Conservation (phyloP, 345 rosid genomes). For the Hibiscus trionum region DNA sequence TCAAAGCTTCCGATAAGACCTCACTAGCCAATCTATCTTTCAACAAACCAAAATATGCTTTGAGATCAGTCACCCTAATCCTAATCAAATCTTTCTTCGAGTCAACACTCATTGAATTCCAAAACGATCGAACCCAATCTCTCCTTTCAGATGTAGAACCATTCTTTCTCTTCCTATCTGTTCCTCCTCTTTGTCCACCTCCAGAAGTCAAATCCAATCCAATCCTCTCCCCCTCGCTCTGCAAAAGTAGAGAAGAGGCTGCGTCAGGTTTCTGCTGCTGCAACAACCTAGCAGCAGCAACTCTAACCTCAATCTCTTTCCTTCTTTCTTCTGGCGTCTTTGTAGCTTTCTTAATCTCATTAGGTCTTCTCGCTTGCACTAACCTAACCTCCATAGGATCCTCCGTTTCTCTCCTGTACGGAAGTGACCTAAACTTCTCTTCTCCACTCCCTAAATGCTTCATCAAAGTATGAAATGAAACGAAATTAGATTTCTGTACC, state of each 20-base stretch:
- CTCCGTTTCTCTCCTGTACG: constrained; percentile 59
- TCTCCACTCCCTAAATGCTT: constrained; percentile 76
- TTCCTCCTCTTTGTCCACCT: constrained; percentile 44
- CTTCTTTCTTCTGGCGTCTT: constrained; percentile 87
- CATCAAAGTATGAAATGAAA: constrained; percentile 76
- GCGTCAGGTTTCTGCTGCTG: constrained; percentile 85
- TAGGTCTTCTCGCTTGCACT: constrained; percentile 67
- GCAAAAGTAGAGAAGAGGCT: constrained; percentile 18
- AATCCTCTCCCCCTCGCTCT: constrained; percentile 32
- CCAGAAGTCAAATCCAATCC: constrained; percentile 37
- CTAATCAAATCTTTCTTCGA: constrained; percentile 56
- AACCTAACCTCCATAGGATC: constrained; percentile 86
- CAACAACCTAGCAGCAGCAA: constrained; percentile 76
- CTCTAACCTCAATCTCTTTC: constrained; percentile 95
- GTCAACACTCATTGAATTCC: constrained; percentile 57
- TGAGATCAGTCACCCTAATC: constrained; percentile 53
- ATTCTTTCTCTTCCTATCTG: constrained; percentile 63
- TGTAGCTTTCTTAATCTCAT: constrained; percentile 87
- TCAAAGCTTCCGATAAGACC: constrained; percentile 55
- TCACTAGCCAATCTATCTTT: constrained; percentile 54
- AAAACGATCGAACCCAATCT: constrained; percentile 56
- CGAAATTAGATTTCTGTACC: constrained; percentile 65
- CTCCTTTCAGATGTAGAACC: constrained; percentile 53
- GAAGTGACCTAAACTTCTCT: constrained; percentile 68
- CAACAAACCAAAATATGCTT: constrained; percentile 44